Evolutionary conservation across 2,329 filamentous ascomycete species (phyloP).

Genomic region (Davidsoniella australis): DNA sequence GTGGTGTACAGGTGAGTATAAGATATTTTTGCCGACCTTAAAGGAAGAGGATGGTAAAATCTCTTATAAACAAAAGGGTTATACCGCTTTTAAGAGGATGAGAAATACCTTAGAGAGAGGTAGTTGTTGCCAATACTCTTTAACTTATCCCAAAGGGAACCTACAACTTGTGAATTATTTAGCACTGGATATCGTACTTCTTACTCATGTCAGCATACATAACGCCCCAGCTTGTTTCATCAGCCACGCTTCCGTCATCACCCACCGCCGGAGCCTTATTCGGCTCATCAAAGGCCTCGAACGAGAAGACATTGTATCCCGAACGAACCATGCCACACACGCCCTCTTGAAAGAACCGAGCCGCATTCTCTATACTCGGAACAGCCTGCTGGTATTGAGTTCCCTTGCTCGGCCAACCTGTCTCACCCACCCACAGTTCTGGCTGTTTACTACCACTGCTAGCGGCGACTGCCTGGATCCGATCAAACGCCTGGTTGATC

Average conservation of each 20-base stretch:
- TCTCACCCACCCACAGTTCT: slow-evolving; percentile 54
- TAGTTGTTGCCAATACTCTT: background rate
- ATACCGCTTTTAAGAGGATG: too few relatives aligned
- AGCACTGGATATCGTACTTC: slow-evolving; percentile 30
- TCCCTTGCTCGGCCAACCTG: slow-evolving; percentile 47
- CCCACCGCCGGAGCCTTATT: slow-evolving; percentile 51
- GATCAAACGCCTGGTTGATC: slow-evolving; percentile 43
- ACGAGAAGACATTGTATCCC: slow-evolving; percentile 54
- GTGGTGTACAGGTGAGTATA: too few relatives aligned
- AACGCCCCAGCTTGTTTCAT: slow-evolving; percentile 55
- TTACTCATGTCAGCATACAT: slow-evolving; percentile 40
- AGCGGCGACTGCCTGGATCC: slow-evolving; percentile 41
- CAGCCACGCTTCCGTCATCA: slow-evolving; percentile 40
- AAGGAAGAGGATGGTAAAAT: too few relatives aligned
- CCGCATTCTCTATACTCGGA: slow-evolving; percentile 40
- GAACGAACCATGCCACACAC: slow-evolving; percentile 48
- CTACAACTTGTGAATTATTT: background rate
- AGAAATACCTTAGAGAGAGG: too few relatives aligned
- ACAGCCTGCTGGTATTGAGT: slow-evolving; percentile 43
- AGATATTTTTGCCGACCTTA: too few relatives aligned
- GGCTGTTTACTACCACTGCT: slow-evolving; percentile 28
- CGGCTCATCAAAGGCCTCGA: slow-evolving; percentile 57
- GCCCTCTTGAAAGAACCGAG: slow-evolving; percentile 41
- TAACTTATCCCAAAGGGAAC: background rate
- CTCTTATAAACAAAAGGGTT: too few relatives aligned